Conservation (phyloP, 441 rosid genomes). For the Bruguiera hainesii region DNA sequence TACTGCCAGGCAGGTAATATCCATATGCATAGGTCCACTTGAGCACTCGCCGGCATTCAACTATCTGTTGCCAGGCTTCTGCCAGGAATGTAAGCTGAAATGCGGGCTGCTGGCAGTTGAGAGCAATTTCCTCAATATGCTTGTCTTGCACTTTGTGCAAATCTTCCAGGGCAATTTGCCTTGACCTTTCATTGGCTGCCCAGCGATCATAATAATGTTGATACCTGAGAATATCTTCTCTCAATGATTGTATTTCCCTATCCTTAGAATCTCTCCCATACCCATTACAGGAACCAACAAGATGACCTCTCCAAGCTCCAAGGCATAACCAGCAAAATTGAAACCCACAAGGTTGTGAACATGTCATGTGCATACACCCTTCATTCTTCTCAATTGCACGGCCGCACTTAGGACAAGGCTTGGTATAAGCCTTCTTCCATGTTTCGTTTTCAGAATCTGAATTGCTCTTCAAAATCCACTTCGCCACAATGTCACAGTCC, state of each 20-base stretch:
- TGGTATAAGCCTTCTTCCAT: slow-evolving; percentile 39
- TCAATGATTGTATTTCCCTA: neutral
- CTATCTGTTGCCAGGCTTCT: slow-evolving; percentile 73
- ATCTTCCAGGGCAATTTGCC: slow-evolving; percentile 44
- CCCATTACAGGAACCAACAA: slow-evolving; percentile 16
- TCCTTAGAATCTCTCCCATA: slow-evolving; percentile 20
- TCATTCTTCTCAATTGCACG: slow-evolving; percentile 73
- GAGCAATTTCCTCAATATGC: slow-evolving; percentile 42
- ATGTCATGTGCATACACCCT: slow-evolving; percentile 71
- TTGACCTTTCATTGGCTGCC: slow-evolving; percentile 59
- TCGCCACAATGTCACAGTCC: slow-evolving; percentile 56
- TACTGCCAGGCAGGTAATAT: slow-evolving; percentile 42
- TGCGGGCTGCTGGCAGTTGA: slow-evolving; percentile 37
- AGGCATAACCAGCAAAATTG: slow-evolving; percentile 87
- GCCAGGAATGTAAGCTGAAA: slow-evolving; percentile 46
- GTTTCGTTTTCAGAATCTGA: slow-evolving; percentile 70
- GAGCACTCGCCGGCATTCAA: slow-evolving; percentile 73
- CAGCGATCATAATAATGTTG: slow-evolving; percentile 44
- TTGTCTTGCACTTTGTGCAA: slow-evolving; percentile 33
- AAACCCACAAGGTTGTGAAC: slow-evolving; percentile 50
- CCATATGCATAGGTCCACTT: slow-evolving; percentile 84
- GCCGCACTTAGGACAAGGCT: slow-evolving; percentile 80
- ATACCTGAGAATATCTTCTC: neutral
- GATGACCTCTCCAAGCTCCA: slow-evolving; percentile 38
- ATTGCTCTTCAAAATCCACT: slow-evolving; percentile 61